These are phyloP conservation scores for Inga leiocalycina DNA, from an alignment of 306 rosid species.

Conservation along the genomic window DNA sequence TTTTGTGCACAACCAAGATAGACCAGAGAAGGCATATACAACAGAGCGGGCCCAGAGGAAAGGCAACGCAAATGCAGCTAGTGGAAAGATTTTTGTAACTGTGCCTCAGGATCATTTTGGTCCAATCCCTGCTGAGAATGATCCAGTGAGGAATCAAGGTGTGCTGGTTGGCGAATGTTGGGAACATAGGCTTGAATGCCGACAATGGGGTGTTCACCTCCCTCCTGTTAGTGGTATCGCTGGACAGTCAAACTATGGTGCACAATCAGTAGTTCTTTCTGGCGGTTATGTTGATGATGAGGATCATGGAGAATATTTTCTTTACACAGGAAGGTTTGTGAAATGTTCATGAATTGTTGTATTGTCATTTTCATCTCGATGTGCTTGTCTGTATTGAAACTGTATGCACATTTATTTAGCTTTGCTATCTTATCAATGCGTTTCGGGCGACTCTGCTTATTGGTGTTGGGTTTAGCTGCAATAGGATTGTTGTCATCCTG, in stretches of 20 bases:
- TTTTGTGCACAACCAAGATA: constrained; percentile 56
- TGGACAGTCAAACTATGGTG: constrained; percentile 65
- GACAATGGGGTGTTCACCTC: constrained; percentile 84
- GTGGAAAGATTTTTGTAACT: constrained; percentile 74
- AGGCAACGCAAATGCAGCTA: constrained; percentile 67
- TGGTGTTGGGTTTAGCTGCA: neutral
- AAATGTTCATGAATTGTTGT: neutral
- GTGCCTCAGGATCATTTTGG: constrained; percentile 76
- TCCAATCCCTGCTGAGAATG: constrained; percentile 63
- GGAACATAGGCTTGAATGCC: constrained; percentile 61
- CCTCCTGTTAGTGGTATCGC: constrained; percentile 76
- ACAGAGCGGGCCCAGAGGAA: constrained; percentile 56
- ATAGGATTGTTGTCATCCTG: neutral
- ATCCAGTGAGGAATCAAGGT: constrained; percentile 61
- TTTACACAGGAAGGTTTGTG: constrained; percentile 77
- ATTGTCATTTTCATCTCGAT: neutral
- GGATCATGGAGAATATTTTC: constrained; percentile 86
- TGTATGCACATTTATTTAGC: neutral
- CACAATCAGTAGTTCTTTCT: constrained; percentile 80
- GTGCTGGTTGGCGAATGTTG: constrained; percentile 66
- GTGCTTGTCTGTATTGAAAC: neutral
- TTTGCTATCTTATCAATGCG: neutral
- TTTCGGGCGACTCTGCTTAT: neutral
- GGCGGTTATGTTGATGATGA: constrained; percentile 77
- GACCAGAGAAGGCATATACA: constrained; percentile 63